phyloP scores from a whole-genome alignment of 306 rosid genomes.

The Citrullus mucosospermus region DNA sequence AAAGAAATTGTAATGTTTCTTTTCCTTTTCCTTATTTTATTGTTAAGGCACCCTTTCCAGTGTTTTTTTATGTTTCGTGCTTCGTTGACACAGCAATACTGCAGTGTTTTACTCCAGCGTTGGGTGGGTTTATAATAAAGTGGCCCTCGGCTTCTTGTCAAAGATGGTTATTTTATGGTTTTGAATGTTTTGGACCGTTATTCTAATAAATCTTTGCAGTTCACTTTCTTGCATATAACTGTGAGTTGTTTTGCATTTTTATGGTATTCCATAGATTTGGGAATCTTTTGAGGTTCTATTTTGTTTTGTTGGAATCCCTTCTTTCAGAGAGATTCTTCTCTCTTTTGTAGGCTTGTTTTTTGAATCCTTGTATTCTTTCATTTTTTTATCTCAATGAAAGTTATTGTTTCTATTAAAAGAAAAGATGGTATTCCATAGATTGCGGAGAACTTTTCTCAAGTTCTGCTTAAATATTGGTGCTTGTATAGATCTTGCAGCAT shows the following conservation, averaged over 20 bases:
- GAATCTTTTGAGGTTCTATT: too few relatives aligned
- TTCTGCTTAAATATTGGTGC: background rate
- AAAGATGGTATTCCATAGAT: background rate
- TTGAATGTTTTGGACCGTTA: background rate
- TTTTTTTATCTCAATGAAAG: too few relatives aligned
- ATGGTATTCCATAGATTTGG: background rate
- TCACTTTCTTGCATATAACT: background rate
- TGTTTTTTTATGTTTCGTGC: background rate
- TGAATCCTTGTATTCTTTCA: too few relatives aligned
- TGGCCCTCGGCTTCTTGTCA: background rate
- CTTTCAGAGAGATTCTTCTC: too few relatives aligned
- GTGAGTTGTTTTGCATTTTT: background rate
- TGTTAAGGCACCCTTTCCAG: background rate
- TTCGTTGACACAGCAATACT: background rate
- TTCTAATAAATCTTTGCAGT: background rate
- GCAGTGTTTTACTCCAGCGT: background rate
- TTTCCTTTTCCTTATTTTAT: conserved; percentile 10
- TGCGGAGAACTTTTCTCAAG: background rate
- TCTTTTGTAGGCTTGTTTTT: too few relatives aligned
- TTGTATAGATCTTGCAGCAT: background rate
- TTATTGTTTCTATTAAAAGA: too few relatives aligned
- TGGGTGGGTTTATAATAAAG: background rate
- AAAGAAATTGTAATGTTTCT: conserved; percentile 71
- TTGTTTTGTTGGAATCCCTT: too few relatives aligned
- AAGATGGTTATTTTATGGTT: background rate